These are phyloP conservation scores for Nematodospora anomalae DNA, from an alignment of 1,139 yeast species.

Conservation along the genomic window DNA sequence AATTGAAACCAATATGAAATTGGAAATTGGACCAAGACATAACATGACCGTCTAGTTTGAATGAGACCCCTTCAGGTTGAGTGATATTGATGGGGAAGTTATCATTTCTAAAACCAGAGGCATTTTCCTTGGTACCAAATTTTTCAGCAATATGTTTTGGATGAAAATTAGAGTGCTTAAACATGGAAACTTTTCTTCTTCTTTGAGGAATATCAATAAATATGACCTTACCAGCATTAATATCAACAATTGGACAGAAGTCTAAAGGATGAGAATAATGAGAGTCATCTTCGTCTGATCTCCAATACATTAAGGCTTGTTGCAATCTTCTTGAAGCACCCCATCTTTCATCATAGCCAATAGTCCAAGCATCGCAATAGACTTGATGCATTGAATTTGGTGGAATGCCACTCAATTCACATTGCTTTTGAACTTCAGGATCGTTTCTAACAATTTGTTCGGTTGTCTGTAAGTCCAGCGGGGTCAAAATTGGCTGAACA, in stretches of 20 bases:
- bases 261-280: slow-evolving; percentile 84
- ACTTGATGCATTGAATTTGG: slow-evolving; percentile 64
- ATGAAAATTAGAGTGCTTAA: slow-evolving; percentile 67
- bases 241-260: slow-evolving; percentile 80
- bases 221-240: slow-evolving; percentile 65
- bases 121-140: slow-evolving; percentile 51
- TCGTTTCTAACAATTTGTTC: slow-evolving; percentile 67
- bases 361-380: slow-evolving; percentile 85
- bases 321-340: slow-evolving; percentile 74
- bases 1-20: slow-evolving; percentile 79
- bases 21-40: slow-evolving; percentile 77
- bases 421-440: slow-evolving; percentile 71
- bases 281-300: slow-evolving; percentile 76
- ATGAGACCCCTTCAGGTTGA: slow-evolving; percentile 83
- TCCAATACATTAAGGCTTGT: slow-evolving; percentile 78
- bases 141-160: slow-evolving; percentile 62
- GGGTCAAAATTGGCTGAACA: slow-evolving; percentile 73
- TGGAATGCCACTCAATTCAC: slow-evolving; percentile 68
- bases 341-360: slow-evolving; percentile 84
- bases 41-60: slow-evolving; percentile 64
- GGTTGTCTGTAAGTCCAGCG: slow-evolving; percentile 61
- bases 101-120: slow-evolving; percentile 58
- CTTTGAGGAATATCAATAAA: slow-evolving; percentile 73
- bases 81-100: slow-evolving; percentile 64
- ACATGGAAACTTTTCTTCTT: slow-evolving; percentile 70